Evolutionary conservation across 1,139 yeast species (phyloP), one percentile per base, ranked within the genome.

Genomic region (Dujonia santamariae): DNA sequence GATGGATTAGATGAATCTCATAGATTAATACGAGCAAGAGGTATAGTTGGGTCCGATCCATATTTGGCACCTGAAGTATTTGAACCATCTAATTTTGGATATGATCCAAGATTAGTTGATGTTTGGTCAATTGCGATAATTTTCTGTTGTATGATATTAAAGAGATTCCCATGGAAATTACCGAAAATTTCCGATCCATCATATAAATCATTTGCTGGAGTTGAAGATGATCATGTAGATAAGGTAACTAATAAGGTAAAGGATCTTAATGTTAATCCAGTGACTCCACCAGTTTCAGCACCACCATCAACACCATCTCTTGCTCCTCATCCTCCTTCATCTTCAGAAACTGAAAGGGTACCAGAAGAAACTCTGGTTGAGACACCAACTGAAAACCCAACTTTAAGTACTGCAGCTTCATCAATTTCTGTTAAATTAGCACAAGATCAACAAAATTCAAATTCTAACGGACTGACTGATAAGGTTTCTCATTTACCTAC

Each of bases 1-100:
- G 46, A 53, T 26, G 45, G 50, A 34, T 37, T 55, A 4, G 57
- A 52, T 31, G 53, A 47, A 3, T 41, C 43, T 7, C 54, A 53
- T 39, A 53, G 55, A 36, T 50, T 67, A 27, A 46, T 61, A 2
- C 41, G 53, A 31, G 80, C 85, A 1, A 60, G 71, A 24, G 94
- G 94, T n/a, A 72, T 84, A 7, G 86, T 83, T 18, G 94, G 94
- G 3, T 78, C 86, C 8, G 94, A 84, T 56, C 94, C 94, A 4
- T 84, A 84, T 51, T 59, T 84, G 45, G 84, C 92, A 0, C 94
- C 92, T 0, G 94, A 84, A 55, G 83, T 84, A 18, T 64, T 82
- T 61, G 54, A 68, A 39, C 61, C 61, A 3, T 40, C 59, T 42
- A 52, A 59, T 52, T 37, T 55, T 44, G 63, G 74, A 3, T 84